A percentile compares a stretch with the other conserved stretches of the same genome.
phyloP scores from a whole-genome alignment of 1,139 yeast species.

The Protomyces pachydermus region DNA sequence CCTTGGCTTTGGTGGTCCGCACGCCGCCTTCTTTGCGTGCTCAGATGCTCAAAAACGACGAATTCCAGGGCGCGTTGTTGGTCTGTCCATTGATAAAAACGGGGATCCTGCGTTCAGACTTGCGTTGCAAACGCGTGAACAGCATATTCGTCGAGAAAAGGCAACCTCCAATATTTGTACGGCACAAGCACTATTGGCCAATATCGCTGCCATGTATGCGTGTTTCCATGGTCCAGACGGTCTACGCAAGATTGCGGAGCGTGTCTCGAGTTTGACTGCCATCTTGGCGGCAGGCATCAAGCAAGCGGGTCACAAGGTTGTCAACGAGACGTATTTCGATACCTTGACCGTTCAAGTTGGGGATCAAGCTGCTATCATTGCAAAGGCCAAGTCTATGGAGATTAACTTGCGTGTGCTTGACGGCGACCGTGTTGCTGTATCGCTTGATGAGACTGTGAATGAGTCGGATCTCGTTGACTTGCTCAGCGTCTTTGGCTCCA shows the following conservation, averaged over 20 bases:
- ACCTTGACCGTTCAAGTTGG: conserved; percentile 66
- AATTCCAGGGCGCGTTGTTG: conserved; percentile 94
- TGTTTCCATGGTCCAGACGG: conserved; percentile 96
- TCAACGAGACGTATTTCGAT: conserved; percentile 73
- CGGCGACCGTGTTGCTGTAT: conserved; percentile 58
- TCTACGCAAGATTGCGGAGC: conserved; percentile 67
- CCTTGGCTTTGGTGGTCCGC: conserved; percentile 97
- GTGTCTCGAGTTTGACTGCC: conserved; percentile 72
- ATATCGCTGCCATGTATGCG: conserved; percentile 91
- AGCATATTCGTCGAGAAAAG: conserved; percentile 93
- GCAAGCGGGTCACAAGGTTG: conserved; percentile 47
- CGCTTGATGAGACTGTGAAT: conserved; percentile 82
- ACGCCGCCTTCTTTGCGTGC: conserved; percentile 95
- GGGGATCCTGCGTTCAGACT: conserved; percentile 84
- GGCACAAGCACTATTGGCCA: conserved; percentile 92
- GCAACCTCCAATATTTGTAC: conserved; percentile 98
- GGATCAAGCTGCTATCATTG: conserved; percentile 53
- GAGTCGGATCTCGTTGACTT: conserved; percentile 56
- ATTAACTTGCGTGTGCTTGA: conserved; percentile 73
- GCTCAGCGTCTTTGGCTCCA: conserved; percentile 38
- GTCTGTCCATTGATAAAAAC: conserved; percentile 84
- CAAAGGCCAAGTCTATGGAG: conserved; percentile 55
- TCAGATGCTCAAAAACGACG: conserved; percentile 72
- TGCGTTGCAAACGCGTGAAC: conserved; percentile 96
- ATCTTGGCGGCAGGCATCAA: conserved; percentile 52